Base-by-base conservation (phyloP, 257 asterid species). In the Mentha longifolia region DNA sequence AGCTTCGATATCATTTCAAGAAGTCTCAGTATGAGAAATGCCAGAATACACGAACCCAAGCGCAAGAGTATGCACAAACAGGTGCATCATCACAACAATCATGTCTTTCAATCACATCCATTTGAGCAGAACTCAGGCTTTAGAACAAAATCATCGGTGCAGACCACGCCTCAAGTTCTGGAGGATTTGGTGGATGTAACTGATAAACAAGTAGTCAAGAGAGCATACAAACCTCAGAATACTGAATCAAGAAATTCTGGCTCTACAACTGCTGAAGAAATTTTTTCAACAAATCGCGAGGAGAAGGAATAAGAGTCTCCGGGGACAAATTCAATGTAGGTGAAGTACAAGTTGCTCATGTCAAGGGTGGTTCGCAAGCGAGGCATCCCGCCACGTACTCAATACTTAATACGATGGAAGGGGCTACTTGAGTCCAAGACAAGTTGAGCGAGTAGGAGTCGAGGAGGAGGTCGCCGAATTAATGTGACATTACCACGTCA, bases 1-100 rank as follows among this genome's bases (percentile, higher is more conserved):
- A 71, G 84, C n/a, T 73, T 87, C 79, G 86, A 93, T 81, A 79
- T 67, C 83, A 75, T 85, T 20, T 95, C 92, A 31, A 82, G 92
- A 83, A 80, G 52, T 75, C 62, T 87, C 67, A 86, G 74, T 43
- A 51, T 67, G 67, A 83, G 46, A 72, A 90, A 76, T 71, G 72
- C 74, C 50, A 68, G 57, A 68, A 25, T 61, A 28, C 74, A 78
- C 71, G 87, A 74, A 41, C 58, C 58, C 65, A 74, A 50, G 41
- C 37, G 41, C 68, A 65, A 52, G 49, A 69, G 60, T 76, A 73
- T 70, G 63, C 62, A 72, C 76, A 77, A 42, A n/a, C n/a, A 72
- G 65, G 80, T 67, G 50, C 77, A 74, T 76, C 87, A 85, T 19
- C 68, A 62, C 52, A 78, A 70, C 59, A 68, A 49, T 67, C 62